Percentiles rank a stretch among this genome's conserved stretches.
phyloP scores from a whole-genome alignment of 148 eudicot genomes.

The Chenopodium berlandieri region DNA sequence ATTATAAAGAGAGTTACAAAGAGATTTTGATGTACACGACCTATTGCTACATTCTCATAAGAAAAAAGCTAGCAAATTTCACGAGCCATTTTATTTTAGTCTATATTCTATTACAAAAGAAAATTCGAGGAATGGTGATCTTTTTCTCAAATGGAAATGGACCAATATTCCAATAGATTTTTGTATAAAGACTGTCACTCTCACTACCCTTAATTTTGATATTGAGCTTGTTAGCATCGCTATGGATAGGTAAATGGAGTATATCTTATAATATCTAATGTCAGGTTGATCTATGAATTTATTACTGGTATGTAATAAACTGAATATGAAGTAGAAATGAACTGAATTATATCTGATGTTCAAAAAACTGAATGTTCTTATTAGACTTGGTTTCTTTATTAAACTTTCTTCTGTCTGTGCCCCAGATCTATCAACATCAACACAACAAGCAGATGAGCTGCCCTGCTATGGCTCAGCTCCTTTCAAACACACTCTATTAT shows the following conservation, averaged over 20 bases:
- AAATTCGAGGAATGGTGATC: not conserved
- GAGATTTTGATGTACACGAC: no score
- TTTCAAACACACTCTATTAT: conserved; percentile 94
- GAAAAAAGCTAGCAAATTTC: not conserved
- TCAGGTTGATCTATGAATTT: not conserved
- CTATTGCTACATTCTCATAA: not conserved
- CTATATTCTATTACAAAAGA: not conserved
- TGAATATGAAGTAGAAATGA: not conserved
- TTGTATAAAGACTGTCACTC: not conserved
- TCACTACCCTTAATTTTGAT: not conserved
- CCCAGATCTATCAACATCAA: conserved; percentile 91
- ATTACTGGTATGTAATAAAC: not conserved
- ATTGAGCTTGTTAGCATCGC: not conserved
- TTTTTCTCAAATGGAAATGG: not conserved
- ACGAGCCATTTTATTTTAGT: not conserved
- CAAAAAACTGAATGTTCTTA: not conserved
- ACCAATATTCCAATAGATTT: not conserved
- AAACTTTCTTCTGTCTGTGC: conserved; percentile 4
- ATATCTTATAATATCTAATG: not conserved
- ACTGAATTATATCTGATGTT: not conserved
- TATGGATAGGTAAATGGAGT: not conserved
- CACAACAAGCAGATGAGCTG: conserved; percentile 99
- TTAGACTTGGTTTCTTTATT: not conserved
- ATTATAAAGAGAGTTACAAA: no score
- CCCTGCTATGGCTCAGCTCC: conserved; percentile 95